Conservation (phyloP, 2,329 filamentous ascomycete species). For the Exophiala oligosperma region DNA sequence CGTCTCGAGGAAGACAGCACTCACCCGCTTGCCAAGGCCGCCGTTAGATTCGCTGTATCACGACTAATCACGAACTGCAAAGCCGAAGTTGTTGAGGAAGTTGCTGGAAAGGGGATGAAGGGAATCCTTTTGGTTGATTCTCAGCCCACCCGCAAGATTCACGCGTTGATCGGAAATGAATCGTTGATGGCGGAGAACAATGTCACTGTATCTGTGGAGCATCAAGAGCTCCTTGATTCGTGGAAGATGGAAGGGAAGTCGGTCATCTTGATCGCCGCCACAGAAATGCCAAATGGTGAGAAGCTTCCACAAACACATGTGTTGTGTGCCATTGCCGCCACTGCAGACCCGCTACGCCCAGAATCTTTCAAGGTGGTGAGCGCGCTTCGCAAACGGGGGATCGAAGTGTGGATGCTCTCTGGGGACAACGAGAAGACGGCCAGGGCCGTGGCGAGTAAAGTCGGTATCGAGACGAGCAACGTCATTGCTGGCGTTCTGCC, state of each 20-base stretch:
- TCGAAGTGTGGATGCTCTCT: conserved; percentile 85
- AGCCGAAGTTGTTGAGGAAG: conserved; percentile 71
- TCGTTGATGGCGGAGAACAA: conserved; percentile 70
- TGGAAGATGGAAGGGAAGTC: conserved; percentile 9
- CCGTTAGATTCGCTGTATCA: conserved; percentile 70
- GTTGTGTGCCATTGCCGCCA: conserved; percentile 51
- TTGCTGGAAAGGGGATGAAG: conserved; percentile 83
- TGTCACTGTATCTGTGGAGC: conserved; percentile 41
- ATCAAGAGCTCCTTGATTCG: neutral
- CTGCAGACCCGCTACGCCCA: conserved; percentile 75
- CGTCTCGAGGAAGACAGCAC: conserved; percentile 82
- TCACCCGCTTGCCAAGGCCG: conserved; percentile 90
- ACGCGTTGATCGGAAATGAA: conserved; percentile 79
- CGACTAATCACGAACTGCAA: conserved; percentile 70
- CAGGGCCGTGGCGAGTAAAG: conserved; percentile 68
- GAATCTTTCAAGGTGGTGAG: conserved; percentile 67
- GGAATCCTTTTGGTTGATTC: conserved; percentile 70
- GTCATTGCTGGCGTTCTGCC: conserved; percentile 86
- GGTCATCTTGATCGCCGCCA: neutral
- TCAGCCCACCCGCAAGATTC: conserved; percentile 69
- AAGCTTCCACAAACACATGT: neutral
- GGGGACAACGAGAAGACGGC: conserved; percentile 85
- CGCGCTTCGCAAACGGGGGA: conserved; percentile 60
- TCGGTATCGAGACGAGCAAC: conserved; percentile 71
- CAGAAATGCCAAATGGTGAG: neutral